These are phyloP conservation scores for Mycosphaerelloides madeirae DNA, from an alignment of 2,329 filamentous ascomycete species.

Conservation along the genomic window DNA sequence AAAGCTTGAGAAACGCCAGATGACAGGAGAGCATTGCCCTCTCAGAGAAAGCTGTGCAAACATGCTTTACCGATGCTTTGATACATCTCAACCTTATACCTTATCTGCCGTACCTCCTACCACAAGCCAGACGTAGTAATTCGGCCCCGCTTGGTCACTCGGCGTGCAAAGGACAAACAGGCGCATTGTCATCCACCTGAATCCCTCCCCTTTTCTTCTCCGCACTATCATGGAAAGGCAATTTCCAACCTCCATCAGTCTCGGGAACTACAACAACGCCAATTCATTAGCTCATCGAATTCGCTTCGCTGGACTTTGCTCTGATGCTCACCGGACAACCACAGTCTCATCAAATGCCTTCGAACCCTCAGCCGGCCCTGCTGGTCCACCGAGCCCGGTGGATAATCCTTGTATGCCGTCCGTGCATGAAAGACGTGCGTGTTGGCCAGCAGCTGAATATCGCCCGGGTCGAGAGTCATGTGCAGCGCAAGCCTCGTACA, in stretches of 20 bases:
- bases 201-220: slow-evolving; percentile 87
- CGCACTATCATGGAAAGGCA: slow-evolving; percentile 74
- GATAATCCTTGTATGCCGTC: slow-evolving; percentile 71
- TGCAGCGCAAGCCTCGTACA: slow-evolving; percentile 70
- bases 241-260: slow-evolving; percentile 74
- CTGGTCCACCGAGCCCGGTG: slow-evolving; percentile 39
- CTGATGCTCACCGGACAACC: slow-evolving; percentile 58
- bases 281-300: too few species aligned
- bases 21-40: too few species aligned
- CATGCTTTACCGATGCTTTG: too few species aligned
- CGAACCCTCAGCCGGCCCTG: slow-evolving; percentile 53
- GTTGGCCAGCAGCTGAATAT: slow-evolving; percentile 83
- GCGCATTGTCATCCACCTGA: slow-evolving; percentile 74
- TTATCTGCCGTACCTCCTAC: too few species aligned
- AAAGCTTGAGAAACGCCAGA: too few species aligned
- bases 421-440: slow-evolving; percentile 74
- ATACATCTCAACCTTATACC: too few species aligned
- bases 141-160: too few species aligned
- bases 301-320: too few species aligned
- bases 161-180: slow-evolving; percentile 69
- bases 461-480: slow-evolving; percentile 80
- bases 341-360: slow-evolving; percentile 75
- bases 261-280: slow-evolving; percentile 59
- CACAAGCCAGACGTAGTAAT: too few species aligned
- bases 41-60: too few species aligned